A percentile compares a stretch with the other conserved stretches of the same genome.
Conservation (phyloP, 169 alveolate species). For the Cryptosporidium sp. region DNA sequence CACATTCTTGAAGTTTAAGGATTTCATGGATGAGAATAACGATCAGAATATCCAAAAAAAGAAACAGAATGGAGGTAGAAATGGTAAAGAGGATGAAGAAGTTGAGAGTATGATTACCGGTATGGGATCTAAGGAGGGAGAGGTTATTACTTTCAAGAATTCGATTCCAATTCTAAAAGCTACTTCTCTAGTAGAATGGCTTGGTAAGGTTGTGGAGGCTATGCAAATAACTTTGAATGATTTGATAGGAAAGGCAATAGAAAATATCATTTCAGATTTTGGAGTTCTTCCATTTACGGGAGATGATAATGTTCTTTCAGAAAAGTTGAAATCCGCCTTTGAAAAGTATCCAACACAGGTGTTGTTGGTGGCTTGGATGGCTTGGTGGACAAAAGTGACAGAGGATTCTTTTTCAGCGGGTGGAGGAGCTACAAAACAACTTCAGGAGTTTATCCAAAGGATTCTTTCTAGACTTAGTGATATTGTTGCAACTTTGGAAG, state of each 20-base stretch:
- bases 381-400: slow-evolving; percentile 88
- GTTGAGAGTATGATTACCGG: slow-evolving; percentile 80
- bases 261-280: slow-evolving; percentile 77
- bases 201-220: slow-evolving; percentile 85
- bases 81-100: slow-evolving; percentile 72
- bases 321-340: slow-evolving; percentile 64
- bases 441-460: slow-evolving; percentile 28
- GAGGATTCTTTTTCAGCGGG: slow-evolving; percentile 79
- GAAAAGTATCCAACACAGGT: slow-evolving; percentile 88
- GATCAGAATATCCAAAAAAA: slow-evolving; percentile 80
- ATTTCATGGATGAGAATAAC: slow-evolving; percentile 85
- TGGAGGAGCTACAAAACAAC: slow-evolving; percentile 75
- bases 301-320: slow-evolving; percentile 19
- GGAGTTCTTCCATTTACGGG: slow-evolving; percentile 1
- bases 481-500: slow-evolving; percentile 38
- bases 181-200: slow-evolving; percentile 91
- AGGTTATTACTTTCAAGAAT: slow-evolving; percentile 85
- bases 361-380: slow-evolving; percentile 85
- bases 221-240: slow-evolving; percentile 87
- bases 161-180: slow-evolving; percentile 84
- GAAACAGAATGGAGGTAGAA: slow-evolving; percentile 78
- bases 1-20: slow-evolving; percentile 85
- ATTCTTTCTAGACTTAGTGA: slow-evolving; percentile 14
- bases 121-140: slow-evolving; percentile 91
- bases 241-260: slow-evolving; percentile 85